A percentile compares a stretch with the other conserved stretches of the same genome.
Conservation (phyloP, 495 filamentous ascomycete species). For the Lepidopterella palustris region DNA sequence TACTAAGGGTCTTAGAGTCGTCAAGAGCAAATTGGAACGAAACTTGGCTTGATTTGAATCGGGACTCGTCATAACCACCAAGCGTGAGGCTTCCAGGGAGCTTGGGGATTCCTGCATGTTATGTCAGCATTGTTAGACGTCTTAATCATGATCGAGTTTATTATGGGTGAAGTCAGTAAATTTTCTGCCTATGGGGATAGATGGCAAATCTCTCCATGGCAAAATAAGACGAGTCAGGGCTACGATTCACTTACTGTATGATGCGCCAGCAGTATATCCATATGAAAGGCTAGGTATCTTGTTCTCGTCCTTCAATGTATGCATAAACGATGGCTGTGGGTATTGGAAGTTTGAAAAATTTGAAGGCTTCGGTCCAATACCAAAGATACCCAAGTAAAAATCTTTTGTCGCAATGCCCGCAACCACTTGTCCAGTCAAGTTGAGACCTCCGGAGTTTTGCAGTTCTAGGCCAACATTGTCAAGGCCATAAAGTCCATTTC, state of each 20-base stretch:
- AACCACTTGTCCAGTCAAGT: constrained; percentile 1
- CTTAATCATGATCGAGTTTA: not conserved
- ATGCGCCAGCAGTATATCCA: constrained; percentile 52
- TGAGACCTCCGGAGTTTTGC: constrained; percentile 7
- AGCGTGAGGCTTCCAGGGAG: constrained; percentile 47
- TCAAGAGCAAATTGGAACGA: constrained; percentile 43
- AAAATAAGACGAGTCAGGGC: not conserved
- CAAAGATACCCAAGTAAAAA: constrained; percentile 17
- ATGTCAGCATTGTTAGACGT: not conserved
- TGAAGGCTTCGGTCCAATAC: constrained; percentile 10
- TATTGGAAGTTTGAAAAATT: constrained; percentile 19
- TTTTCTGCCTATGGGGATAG: too few relatives aligned
- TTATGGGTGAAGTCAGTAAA: too few relatives aligned
- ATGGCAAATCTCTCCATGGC: not conserved
- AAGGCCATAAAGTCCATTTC: constrained; percentile 16
- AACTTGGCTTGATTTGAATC: constrained; percentile 41
- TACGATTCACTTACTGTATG: constrained; percentile 37
- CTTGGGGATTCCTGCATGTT: constrained; percentile 38
- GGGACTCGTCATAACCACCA: constrained; percentile 48
- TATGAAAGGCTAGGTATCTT: constrained; percentile 46
- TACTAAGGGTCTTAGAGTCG: constrained; percentile 10
- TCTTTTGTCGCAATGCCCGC: constrained; percentile 18
- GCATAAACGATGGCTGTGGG: constrained; percentile 16
- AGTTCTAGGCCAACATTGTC: constrained; percentile 14
- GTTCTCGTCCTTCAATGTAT: constrained; percentile 3